These are phyloP conservation scores for Paxillus involutus DNA, from an alignment of 768 basidiomycete genomes.

Conservation along the genomic window DNA sequence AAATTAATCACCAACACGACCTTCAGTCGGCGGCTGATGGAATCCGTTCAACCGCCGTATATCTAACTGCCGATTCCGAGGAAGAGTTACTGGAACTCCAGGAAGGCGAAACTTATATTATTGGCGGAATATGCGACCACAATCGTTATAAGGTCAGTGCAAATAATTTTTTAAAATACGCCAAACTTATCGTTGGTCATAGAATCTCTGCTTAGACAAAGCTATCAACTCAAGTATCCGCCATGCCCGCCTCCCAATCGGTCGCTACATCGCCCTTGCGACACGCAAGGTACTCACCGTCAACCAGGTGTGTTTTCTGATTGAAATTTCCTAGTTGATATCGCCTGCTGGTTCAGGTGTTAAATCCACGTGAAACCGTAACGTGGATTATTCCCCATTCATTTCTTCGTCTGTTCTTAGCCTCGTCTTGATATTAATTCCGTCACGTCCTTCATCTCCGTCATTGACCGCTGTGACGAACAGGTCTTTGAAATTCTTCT, in stretches of 20 bases:
- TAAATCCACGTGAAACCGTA: background rate
- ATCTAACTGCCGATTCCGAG: constrained; percentile 92
- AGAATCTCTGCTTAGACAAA: constrained; percentile 91
- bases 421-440: background rate
- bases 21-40: constrained; percentile 7
- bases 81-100: constrained; percentile 82
- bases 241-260: constrained; percentile 91
- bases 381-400: background rate
- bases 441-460: background rate
- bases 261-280: constrained; percentile 81
- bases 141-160: constrained; percentile 86
- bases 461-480: constrained; percentile 7
- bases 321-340: background rate
- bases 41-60: constrained; percentile 63
- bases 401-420: background rate
- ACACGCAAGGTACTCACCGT: constrained; percentile 97
- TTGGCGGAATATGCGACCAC: constrained; percentile 93
- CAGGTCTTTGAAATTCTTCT: constrained; percentile 87
- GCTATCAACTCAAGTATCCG: constrained; percentile 71
- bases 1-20: constrained; percentile 1
- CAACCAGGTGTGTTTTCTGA: constrained; percentile 62
- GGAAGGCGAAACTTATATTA: constrained; percentile 87
- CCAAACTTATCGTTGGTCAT: constrained; percentile 17
- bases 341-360: background rate
- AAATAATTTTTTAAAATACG: constrained; percentile 1